Percentiles rank a stretch among this genome's conserved stretches.
Evolutionary conservation across 2,329 filamentous ascomycete species (phyloP).

Genomic region (Drechslera avenae): DNA sequence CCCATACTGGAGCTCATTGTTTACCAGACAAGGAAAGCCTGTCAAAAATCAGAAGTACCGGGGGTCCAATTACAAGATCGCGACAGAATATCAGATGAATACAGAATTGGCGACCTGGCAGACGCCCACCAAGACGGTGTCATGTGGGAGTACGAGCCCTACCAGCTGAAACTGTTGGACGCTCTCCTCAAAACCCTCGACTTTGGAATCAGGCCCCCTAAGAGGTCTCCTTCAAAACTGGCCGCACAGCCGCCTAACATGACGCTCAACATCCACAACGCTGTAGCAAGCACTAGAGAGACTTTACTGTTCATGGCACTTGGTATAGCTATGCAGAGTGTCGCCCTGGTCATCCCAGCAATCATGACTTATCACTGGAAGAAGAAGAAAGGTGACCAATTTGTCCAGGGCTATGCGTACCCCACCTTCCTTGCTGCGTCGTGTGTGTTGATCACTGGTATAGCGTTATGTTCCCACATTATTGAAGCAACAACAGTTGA

Average conservation of each 20-base stretch:
- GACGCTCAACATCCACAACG: not conserved
- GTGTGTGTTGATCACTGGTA: not conserved
- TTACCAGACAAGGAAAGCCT: not conserved
- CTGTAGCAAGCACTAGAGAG: fast-evolving
- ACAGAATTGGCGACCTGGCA: not conserved
- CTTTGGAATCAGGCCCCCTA: too few species aligned
- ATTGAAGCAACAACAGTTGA: not conserved
- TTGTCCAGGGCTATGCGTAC: not conserved
- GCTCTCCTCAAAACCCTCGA: too few species aligned
- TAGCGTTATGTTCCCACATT: not conserved
- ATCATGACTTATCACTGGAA: not conserved
- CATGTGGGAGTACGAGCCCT: too few species aligned
- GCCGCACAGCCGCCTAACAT: conserved; percentile 1
- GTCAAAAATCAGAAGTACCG: too few species aligned
- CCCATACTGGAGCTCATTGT: not conserved
- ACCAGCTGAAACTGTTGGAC: too few species aligned
- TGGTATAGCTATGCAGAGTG: not conserved
- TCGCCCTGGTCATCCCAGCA: not conserved
- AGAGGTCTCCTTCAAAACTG: too few species aligned
- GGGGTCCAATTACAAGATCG: too few species aligned
- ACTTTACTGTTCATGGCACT: not conserved
- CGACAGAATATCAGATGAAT: fast-evolving
- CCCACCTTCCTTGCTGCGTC: not conserved
- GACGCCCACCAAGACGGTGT: not conserved
- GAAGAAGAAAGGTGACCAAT: fast-evolving